These are phyloP conservation scores for Tolypocladium ophioglossoides DNA, from an alignment of 2,329 filamentous ascomycete genomes.

Conservation along the genomic window DNA sequence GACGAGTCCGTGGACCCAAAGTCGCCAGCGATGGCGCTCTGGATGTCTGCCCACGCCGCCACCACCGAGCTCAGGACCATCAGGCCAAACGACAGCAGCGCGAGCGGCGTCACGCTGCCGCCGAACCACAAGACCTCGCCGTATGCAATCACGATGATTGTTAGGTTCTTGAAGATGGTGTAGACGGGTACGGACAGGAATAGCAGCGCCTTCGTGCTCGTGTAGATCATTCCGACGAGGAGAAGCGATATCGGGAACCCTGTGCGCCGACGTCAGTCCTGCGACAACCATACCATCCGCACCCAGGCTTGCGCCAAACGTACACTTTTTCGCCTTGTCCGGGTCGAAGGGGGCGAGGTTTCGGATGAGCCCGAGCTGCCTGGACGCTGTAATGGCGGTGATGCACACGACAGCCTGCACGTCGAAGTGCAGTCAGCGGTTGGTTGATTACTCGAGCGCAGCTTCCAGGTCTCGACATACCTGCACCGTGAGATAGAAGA, in stretches of 20 bases:
- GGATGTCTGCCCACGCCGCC: conserved; percentile 95
- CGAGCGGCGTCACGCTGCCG: conserved; percentile 76
- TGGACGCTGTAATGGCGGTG: conserved; percentile 69
- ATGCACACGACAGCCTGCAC: conserved; percentile 79
- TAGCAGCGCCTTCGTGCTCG: conserved; percentile 87
- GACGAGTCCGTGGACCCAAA: conserved; percentile 50
- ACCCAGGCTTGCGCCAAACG: conserved; percentile 15
- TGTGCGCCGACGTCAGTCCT: conserved; percentile 22
- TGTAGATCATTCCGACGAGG: conserved; percentile 98
- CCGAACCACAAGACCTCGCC: conserved; percentile 98
- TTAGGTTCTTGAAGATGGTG: conserved; percentile 99
- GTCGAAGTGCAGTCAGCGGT: not conserved
- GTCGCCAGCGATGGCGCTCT: conserved; percentile 52
- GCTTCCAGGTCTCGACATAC: conserved; percentile 37
- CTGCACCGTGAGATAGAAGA: conserved; percentile 88
- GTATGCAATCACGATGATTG: conserved; percentile 96
- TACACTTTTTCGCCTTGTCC: conserved; percentile 89
- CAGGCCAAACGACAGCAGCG: conserved; percentile 85
- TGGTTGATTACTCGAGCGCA: not conserved
- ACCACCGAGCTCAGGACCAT: conserved; percentile 95
- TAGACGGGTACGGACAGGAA: conserved; percentile 97
- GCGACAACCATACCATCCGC: not conserved
- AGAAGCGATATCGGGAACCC: conserved; percentile 95
- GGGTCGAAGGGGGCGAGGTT: conserved; percentile 73
- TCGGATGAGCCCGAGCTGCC: conserved; percentile 69